A percentile compares a stretch with the other conserved stretches of the same genome.
These are phyloP conservation scores for Inga oerstediana DNA, from an alignment of 306 rosid species.

Conservation along the genomic window DNA sequence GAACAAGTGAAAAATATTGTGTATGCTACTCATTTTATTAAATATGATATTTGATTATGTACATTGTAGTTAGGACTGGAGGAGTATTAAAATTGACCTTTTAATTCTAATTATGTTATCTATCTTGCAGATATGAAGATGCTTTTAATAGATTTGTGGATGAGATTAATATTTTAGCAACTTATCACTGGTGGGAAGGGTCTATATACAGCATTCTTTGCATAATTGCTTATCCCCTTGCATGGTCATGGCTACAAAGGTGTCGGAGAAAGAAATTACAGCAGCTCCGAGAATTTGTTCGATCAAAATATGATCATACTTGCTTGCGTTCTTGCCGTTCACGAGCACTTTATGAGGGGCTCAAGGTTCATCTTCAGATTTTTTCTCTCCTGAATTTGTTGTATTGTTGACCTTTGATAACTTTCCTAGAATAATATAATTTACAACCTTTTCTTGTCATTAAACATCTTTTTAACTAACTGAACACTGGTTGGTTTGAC, in stretches of 20 bases:
- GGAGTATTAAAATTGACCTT: conserved; percentile 10
- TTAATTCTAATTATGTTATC: not conserved
- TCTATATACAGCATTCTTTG: conserved; percentile 83
- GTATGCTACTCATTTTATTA: conserved; percentile 49
- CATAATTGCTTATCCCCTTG: conserved; percentile 80
- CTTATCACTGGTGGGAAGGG: conserved; percentile 99
- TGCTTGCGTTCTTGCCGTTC: conserved; percentile 96
- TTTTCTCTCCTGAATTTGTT: not conserved
- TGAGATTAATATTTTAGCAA: conserved; percentile 82
- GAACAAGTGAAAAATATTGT: conserved; percentile 94
- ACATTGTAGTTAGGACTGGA: not conserved
- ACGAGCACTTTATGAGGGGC: conserved; percentile 95
- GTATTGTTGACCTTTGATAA: not conserved
- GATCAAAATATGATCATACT: conserved; percentile 96
- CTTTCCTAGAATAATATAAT: not conserved
- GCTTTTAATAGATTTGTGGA: conserved; percentile 94
- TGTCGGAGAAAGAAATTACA: conserved; percentile 82
- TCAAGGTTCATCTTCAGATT: conserved; percentile 46
- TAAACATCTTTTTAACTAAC: not conserved
- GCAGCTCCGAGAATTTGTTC: conserved; percentile 85
- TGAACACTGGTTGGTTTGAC: not conserved
- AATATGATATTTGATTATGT: not conserved
- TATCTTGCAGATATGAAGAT: conserved; percentile 78
- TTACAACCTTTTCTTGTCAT: not conserved
- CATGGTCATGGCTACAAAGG: conserved; percentile 97